These are phyloP conservation scores for Panaeolus cyanescens DNA, from an alignment of 768 basidiomycete genomes.

Conservation along the genomic window DNA sequence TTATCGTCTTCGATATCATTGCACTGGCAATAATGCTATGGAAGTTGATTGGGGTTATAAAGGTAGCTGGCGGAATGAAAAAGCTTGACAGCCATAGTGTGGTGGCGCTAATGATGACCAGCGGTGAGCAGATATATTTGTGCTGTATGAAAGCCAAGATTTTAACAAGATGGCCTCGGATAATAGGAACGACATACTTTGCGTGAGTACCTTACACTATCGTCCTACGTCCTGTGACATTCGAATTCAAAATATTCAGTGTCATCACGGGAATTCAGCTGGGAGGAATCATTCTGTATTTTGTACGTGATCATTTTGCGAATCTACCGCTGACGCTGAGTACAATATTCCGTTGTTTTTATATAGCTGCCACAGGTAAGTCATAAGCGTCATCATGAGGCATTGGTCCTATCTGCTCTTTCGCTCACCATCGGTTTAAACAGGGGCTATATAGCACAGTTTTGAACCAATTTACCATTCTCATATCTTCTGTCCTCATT, in stretches of 20 bases:
- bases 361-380: not conserved
- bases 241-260: too few species aligned
- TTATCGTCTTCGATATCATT: not conserved
- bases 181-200: not conserved
- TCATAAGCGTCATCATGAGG: not conserved
- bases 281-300: not conserved
- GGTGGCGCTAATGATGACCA: not conserved
- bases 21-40: not conserved
- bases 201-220: not conserved
- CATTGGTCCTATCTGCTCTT: not conserved
- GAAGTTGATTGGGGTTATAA: not conserved
- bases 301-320: not conserved
- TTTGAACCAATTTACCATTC: not conserved
- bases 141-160: too few species aligned
- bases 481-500: not conserved
- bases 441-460: not conserved
- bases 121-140: not conserved
- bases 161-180: too few species aligned
- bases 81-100: not conserved
- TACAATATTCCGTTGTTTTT: too few species aligned
- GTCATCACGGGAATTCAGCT: not conserved
- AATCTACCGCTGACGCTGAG: too few species aligned
- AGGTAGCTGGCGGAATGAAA: not conserved
- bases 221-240: too few species aligned
- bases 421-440: not conserved